Conservation (phyloP, 192 early-diverging fungal species). For the Backusella australiensis region DNA sequence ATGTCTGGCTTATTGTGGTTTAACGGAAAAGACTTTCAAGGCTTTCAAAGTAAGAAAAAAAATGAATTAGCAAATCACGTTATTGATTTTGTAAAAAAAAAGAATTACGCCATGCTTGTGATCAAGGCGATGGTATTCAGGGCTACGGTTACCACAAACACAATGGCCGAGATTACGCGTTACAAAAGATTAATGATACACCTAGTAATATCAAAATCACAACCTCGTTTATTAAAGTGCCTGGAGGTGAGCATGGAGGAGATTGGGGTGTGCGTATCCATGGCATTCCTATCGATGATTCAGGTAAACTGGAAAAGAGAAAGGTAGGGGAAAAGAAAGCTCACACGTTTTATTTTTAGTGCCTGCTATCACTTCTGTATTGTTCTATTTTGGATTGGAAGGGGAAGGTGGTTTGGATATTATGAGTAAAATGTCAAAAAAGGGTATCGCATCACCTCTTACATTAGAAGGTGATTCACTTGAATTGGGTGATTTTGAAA, state of each 20-base stretch:
- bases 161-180: conserved; percentile 79
- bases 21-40: conserved; percentile 58
- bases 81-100: not conserved
- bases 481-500: conserved; percentile 72
- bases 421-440: conserved; percentile 23
- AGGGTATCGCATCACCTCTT: conserved; percentile 33
- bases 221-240: conserved; percentile 75
- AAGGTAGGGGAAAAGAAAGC: not conserved
- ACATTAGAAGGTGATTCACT: conserved; percentile 54
- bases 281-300: conserved; percentile 57
- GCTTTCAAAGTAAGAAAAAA: conserved; percentile 46
- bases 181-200: conserved; percentile 68
- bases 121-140: conserved; percentile 75
- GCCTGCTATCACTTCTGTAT: conserved; percentile 30
- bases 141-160: conserved; percentile 89
- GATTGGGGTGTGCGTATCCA: conserved; percentile 77
- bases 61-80: too few relatives aligned
- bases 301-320: conserved; percentile 15
- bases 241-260: conserved; percentile 63
- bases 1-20: conserved; percentile 93
- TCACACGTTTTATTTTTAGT: not conserved
- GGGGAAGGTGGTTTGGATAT: conserved; percentile 66
- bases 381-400: conserved; percentile 82
- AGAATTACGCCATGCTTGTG: conserved; percentile 84
- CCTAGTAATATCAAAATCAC: conserved; percentile 61